Base-by-base conservation (phyloP, 2,329 filamentous ascomycete species). In the Penicillium olsonii region DNA sequence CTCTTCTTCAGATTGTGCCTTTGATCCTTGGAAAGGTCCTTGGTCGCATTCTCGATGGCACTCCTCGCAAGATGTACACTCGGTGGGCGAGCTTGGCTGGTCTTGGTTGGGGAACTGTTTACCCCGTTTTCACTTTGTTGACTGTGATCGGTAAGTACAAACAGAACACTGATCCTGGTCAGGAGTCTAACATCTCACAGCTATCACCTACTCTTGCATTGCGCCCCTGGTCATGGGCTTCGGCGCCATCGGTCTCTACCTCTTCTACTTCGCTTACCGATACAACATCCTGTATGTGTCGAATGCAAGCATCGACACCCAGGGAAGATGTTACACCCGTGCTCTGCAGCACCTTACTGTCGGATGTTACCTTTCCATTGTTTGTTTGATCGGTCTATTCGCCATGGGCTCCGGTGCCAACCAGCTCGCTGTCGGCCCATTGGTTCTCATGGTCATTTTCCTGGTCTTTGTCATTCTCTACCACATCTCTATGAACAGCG, bases 251-350 rank as follows among this genome's bases (percentile, higher is more conserved):
- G 91, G 90, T 22, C 81, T 96, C 51, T 83, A 79, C 18, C 76
- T 94, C 35, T 92, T 96, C 71, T 95, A 95, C 68, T 76, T 92
- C 44, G 88, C 91, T 40, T 96, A 90, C 78, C 84, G 88, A 15
- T 96, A 97, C 78, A 95, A 96, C 66, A 73, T 97, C 47, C 80
- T 96, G 42, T 96, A 90, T 69, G 90, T 96, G 29, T 87, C 85
- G 42, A 88, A 95, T 66, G 84, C 88, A 8, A 75, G 83, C 51
- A 85, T 95, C 63, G 91, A 96, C 66, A 95, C 89, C 31, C 90
- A 95, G 65, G 92, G 92, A 14, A 81, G 92, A 12, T 85, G 90
- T 60, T 96, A 96, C 66, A 87, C 90, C 1, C 87, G 87, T n/a
- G 92, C 89, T 1, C 77, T 97, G 43, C 87, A 95, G 68, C 92